A percentile compares a stretch with the other conserved stretches of the same genome.
These are phyloP conservation scores for Verticillium tricorpus DNA, from an alignment of 2,329 filamentous ascomycete species.

Conservation along the genomic window DNA sequence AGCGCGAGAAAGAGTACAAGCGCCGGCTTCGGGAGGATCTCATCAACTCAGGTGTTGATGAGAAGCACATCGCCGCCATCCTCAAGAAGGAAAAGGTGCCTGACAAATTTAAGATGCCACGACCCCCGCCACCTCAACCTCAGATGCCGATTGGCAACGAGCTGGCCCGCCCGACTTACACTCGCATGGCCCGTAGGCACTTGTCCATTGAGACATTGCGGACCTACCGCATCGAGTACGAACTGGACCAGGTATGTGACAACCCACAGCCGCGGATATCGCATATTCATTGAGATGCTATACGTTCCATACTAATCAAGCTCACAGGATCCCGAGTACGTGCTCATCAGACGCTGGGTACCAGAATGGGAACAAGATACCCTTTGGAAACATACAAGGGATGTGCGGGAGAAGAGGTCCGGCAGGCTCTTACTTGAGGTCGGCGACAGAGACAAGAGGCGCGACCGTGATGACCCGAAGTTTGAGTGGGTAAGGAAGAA, in stretches of 20 bases:
- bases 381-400: slow-evolving; percentile 67
- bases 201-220: slow-evolving; percentile 58
- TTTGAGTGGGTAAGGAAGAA: slow-evolving; percentile 57
- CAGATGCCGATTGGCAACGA: slow-evolving; percentile 4
- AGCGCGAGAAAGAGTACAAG: slow-evolving; percentile 50
- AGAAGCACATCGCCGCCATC: slow-evolving; percentile 55
- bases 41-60: slow-evolving; percentile 52
- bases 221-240: slow-evolving; percentile 51
- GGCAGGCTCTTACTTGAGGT: slow-evolving; percentile 40
- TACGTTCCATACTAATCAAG: background rate
- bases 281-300: background rate
- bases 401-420: slow-evolving; percentile 50
- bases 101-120: slow-evolving; percentile 15
- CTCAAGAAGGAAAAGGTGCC: slow-evolving; percentile 50
- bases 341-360: slow-evolving; percentile 71
- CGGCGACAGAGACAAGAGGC: slow-evolving; percentile 33
- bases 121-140: background rate
- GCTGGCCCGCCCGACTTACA: slow-evolving; percentile 49
- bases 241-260: slow-evolving; percentile 48
- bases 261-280: background rate
- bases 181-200: slow-evolving; percentile 57
- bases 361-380: slow-evolving; percentile 66
- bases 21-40: slow-evolving; percentile 53
- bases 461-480: slow-evolving; percentile 38
- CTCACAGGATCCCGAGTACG: slow-evolving; percentile 58